These are phyloP conservation scores for Sphagnum fallax DNA, from an alignment of 228 moss, liverwort and hornwort genomes.

Conservation along the genomic window DNA sequence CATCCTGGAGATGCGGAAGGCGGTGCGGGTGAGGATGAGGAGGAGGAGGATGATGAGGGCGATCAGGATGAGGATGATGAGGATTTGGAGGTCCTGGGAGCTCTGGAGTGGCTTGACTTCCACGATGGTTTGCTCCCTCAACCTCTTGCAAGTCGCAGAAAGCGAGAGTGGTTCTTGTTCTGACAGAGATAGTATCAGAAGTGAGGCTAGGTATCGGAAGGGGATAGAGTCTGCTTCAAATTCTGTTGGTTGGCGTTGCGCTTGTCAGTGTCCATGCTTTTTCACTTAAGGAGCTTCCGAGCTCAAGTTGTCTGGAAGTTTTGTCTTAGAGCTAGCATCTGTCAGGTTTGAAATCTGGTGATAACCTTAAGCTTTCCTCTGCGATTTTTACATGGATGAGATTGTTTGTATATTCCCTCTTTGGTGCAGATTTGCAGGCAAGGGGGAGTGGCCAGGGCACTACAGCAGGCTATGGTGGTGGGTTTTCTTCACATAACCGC, in stretches of 20 bases:
- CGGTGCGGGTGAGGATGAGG: not conserved
- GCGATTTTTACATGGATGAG: not conserved
- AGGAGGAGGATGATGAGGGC: conserved; percentile 6
- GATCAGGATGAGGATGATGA: conserved; percentile 17
- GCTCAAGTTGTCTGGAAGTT: too few species aligned
- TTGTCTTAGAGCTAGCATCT: too few species aligned
- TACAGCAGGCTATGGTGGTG: conserved; percentile 22
- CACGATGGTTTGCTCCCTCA: conserved; percentile 26
- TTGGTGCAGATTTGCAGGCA: conserved; percentile 29
- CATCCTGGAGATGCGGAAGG: not conserved
- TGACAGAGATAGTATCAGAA: not conserved
- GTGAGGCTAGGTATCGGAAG: not conserved
- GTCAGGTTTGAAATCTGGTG: not conserved
- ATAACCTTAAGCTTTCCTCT: not conserved
- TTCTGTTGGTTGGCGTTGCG: too few species aligned
- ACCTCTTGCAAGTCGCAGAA: not conserved
- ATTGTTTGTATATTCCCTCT: not conserved
- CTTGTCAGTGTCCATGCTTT: too few species aligned
- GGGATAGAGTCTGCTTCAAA: too few species aligned
- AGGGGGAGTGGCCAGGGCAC: conserved; percentile 39
- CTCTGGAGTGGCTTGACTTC: conserved; percentile 61
- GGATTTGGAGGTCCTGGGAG: conserved; percentile 34
- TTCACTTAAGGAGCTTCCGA: too few species aligned
- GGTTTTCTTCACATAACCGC: conserved; percentile 34
- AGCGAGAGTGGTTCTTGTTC: not conserved